Conservation (phyloP, 371 early-diverging fungal species). For the Chytridiales sp. region DNA sequence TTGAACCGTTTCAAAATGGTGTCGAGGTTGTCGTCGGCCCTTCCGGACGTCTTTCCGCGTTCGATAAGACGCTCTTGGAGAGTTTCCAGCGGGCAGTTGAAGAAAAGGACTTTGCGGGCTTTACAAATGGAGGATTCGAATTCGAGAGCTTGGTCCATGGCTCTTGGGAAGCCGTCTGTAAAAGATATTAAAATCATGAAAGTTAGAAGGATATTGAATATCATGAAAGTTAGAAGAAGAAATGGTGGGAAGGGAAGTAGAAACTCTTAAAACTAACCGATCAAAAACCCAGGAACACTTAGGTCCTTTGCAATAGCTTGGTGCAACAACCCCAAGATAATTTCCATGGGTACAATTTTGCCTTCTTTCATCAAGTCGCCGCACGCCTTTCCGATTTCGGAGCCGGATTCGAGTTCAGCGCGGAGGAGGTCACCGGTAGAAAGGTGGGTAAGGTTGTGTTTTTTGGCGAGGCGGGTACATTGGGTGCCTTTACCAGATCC, state of each 20-base stretch:
- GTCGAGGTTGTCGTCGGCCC: constrained; percentile 61
- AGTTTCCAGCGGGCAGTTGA: constrained; percentile 38
- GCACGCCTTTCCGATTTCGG: constrained; percentile 81
- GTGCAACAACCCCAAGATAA: constrained; percentile 79
- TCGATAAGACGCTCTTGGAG: constrained; percentile 52
- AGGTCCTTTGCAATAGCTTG: constrained; percentile 59
- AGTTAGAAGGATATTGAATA: neutral
- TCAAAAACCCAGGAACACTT: constrained; percentile 10
- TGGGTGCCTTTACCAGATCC: constrained; percentile 39
- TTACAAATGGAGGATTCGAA: constrained; percentile 31
- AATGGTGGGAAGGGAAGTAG: neutral
- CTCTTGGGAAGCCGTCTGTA: constrained; percentile 49
- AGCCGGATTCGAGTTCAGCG: constrained; percentile 55
- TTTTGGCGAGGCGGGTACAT: constrained; percentile 39
- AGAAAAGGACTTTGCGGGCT: constrained; percentile 38
- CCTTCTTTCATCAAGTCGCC: constrained; percentile 85
- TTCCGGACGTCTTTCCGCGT: constrained; percentile 58
- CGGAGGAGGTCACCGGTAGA: constrained; percentile 64
- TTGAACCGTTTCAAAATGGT: constrained; percentile 56
- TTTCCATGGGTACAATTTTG: constrained; percentile 87
- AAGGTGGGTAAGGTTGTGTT: constrained; percentile 55
- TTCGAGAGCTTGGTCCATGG: constrained; percentile 32
- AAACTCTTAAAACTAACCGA: constrained; percentile 12
- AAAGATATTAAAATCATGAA: constrained; percentile 27
- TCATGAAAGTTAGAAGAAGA: constrained; percentile 2